A percentile compares a stretch with the other conserved stretches of the same genome.
Evolutionary conservation across 176 grass and related monocot genomes (phyloP).

Genomic region (Echinochloa phyllopogon): DNA sequence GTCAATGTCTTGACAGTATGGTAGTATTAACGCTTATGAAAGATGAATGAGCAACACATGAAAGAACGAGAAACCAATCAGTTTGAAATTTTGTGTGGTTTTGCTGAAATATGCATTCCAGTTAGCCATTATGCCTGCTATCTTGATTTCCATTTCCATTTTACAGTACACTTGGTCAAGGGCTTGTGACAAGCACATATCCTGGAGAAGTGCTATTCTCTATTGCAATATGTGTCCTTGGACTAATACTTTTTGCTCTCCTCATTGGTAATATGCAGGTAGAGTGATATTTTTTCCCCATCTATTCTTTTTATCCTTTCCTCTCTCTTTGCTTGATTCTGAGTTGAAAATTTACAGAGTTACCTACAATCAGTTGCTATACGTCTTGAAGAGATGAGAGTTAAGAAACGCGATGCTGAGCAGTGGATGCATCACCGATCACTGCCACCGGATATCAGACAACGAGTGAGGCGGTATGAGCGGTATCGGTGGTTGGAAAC

Average conservation of each 20-base stretch:
- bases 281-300: slow-evolving; percentile 18
- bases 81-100: neutral
- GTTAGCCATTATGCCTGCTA: no score
- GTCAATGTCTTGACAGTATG: no score
- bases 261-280: slow-evolving; percentile 99
- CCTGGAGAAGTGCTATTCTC: slow-evolving; percentile 87
- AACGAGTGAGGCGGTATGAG: slow-evolving; percentile 86
- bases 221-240: slow-evolving; percentile 84
- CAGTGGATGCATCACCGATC: slow-evolving; percentile 97
- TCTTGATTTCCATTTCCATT: slow-evolving; percentile 28
- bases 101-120: no score
- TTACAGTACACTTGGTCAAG: slow-evolving; percentile 92
- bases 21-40: neutral
- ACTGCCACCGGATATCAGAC: slow-evolving; percentile 68
- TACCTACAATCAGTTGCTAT: slow-evolving; percentile 92
- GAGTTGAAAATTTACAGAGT: slow-evolving; percentile 51
- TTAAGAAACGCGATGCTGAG: slow-evolving; percentile 90
- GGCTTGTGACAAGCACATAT: slow-evolving; percentile 76
- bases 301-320: neutral
- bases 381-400: slow-evolving; percentile 96
- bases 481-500: slow-evolving; percentile 95
- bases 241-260: slow-evolving; percentile 85
- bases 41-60: neutral
- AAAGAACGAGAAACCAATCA: neutral
- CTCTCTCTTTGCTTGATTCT: slow-evolving; percentile 25